These are phyloP conservation scores for Pythium myriotylum DNA, from an alignment of 352 stramenopile genomes.

Conservation along the genomic window DNA sequence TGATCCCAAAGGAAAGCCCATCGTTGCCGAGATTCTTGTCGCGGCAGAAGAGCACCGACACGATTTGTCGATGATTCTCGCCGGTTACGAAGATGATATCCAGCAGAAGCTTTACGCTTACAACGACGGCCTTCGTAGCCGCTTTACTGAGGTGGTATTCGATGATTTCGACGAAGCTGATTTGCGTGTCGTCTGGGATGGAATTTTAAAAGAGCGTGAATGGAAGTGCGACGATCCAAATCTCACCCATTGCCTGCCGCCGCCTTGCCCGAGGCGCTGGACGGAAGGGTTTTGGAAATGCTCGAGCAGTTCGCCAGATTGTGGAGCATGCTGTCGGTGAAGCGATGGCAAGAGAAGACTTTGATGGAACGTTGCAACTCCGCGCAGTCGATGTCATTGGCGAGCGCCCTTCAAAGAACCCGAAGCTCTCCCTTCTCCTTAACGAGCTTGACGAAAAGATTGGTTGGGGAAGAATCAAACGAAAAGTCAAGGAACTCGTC, in stretches of 20 bases:
- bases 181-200: conserved; percentile 76
- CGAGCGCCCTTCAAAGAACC: conserved; percentile 74
- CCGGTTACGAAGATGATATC: conserved; percentile 93
- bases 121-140: conserved; percentile 86
- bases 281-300: conserved; percentile 88
- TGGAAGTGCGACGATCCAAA: conserved; percentile 52
- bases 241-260: conserved; percentile 64
- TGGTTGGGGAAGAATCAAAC: conserved; percentile 80
- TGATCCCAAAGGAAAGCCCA: conserved; percentile 79
- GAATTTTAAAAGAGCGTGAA: conserved; percentile 42
- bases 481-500: conserved; percentile 74
- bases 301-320: conserved; percentile 70
- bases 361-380: conserved; percentile 52
- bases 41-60: conserved; percentile 86
- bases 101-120: conserved; percentile 92
- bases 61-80: conserved; percentile 89
- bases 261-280: conserved; percentile 63
- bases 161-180: conserved; percentile 92
- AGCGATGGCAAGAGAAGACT: conserved; percentile 76
- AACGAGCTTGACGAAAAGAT: conserved; percentile 74
- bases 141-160: conserved; percentile 88
- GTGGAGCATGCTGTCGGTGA: conserved; percentile 65
- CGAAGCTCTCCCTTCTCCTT: conserved; percentile 58
- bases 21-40: conserved; percentile 89
- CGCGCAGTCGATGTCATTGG: conserved; percentile 76